phyloP scores from a whole-genome alignment of 306 rosid species.

The barrel medic (Medicago truncatula) region DNA sequence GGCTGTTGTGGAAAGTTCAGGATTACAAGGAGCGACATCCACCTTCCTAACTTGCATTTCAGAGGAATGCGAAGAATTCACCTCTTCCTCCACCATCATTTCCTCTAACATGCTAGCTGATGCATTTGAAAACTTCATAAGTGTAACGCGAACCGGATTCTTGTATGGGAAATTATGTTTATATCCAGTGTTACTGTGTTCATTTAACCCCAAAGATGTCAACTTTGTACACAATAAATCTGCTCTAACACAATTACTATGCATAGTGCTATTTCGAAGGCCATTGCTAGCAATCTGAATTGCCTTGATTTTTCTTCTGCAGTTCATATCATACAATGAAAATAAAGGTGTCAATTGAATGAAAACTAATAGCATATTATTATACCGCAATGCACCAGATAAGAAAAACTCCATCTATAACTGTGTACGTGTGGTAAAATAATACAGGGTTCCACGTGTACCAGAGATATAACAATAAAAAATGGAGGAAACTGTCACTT shows the following conservation, averaged over 20 bases:
- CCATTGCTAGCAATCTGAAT: conserved; percentile 43
- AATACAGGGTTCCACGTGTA: not conserved
- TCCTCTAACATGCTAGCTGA: conserved; percentile 48
- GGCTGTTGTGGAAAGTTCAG: conserved; percentile 14
- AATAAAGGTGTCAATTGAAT: conserved; percentile 37
- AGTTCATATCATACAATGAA: conserved; percentile 43
- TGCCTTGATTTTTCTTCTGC: conserved; percentile 56
- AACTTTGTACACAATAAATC: conserved; percentile 46
- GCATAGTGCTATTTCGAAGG: conserved; percentile 33
- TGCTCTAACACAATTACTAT: conserved; percentile 48
- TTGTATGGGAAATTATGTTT: conserved; percentile 7
- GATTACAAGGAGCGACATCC: conserved; percentile 27
- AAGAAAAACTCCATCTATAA: conserved; percentile 1
- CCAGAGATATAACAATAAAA: conserved; percentile 2
- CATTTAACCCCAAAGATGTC: conserved; percentile 46
- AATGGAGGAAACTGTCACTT: not conserved
- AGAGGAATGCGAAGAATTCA: conserved; percentile 38
- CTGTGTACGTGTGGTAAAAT: not conserved
- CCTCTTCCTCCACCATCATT: conserved; percentile 46
- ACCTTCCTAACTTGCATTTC: conserved; percentile 36
- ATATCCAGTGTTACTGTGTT: conserved; percentile 25
- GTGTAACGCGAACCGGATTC: conserved; percentile 40
- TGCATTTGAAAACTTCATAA: conserved; percentile 42
- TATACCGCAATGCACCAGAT: not conserved
- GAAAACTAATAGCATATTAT: conserved; percentile 26